Evolutionary conservation across 441 rosid species (phyloP).

Genomic region (Adansonia gregorii): DNA sequence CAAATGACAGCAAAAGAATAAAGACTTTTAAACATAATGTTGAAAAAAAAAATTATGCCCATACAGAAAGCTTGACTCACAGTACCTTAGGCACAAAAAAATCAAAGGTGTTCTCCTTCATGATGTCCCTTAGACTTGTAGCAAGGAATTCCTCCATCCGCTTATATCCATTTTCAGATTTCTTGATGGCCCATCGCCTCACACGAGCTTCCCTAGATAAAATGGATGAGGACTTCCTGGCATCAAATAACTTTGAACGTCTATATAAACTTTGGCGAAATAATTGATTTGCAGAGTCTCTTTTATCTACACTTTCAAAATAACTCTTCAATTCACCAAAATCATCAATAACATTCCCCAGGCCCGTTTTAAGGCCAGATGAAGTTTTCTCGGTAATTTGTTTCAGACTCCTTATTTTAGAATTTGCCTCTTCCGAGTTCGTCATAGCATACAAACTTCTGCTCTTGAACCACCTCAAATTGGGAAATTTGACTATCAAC

Average conservation of each 20-base stretch:
- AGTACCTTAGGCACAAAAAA: constrained; percentile 88
- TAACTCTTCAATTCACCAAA: constrained; percentile 93
- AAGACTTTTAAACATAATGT: constrained; percentile 18
- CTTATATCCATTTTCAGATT: constrained; percentile 85
- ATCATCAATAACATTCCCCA: constrained; percentile 68
- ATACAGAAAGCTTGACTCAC: constrained; percentile 21
- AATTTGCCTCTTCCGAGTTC: constrained; percentile 52
- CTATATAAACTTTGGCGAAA: constrained; percentile 87
- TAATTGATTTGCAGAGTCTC: constrained; percentile 88
- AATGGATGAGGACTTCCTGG: constrained; percentile 90
- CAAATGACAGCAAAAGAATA: constrained; percentile 32
- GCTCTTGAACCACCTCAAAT: constrained; percentile 68
- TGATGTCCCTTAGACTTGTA: constrained; percentile 85
- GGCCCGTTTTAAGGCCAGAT: constrained; percentile 46
- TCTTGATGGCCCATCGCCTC: constrained; percentile 91
- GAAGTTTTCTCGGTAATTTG: constrained; percentile 57
- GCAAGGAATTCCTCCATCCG: constrained; percentile 96
- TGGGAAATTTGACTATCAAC: constrained; percentile 57
- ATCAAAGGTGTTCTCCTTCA: constrained; percentile 91
- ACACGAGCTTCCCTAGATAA: constrained; percentile 96
- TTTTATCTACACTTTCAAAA: constrained; percentile 90
- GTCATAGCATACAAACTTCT: constrained; percentile 41
- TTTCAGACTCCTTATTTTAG: constrained; percentile 69
- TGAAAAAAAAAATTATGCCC: constrained; percentile 22
- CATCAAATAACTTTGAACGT: constrained; percentile 95